phyloP scores from a whole-genome alignment of 2,329 filamentous ascomycete genomes.

The Passalora sequoiae region DNA sequence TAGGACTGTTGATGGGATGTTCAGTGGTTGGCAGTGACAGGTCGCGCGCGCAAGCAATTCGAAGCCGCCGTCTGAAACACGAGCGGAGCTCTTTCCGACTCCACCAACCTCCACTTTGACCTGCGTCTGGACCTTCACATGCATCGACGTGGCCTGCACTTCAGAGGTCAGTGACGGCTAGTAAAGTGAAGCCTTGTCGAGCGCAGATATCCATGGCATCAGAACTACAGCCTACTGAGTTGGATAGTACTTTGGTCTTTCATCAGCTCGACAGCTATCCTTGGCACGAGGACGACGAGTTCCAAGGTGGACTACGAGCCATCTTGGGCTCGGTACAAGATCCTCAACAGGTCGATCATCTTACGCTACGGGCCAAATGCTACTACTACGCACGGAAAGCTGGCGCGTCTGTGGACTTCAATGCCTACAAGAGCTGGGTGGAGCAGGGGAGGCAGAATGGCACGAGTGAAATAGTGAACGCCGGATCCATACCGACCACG shows the following conservation, averaged over 20 bases:
- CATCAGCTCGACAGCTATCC: slow-evolving; percentile 60
- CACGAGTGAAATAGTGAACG: slow-evolving; percentile 6
- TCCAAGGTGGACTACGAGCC: slow-evolving; percentile 61
- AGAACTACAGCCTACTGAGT: slow-evolving; percentile 8
- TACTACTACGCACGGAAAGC: slow-evolving; percentile 56
- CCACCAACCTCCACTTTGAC: neutral
- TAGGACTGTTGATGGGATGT: slow-evolving; percentile 7
- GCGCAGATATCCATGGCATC: too few relatives aligned
- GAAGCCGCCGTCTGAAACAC: too few relatives aligned
- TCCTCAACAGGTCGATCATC: slow-evolving; percentile 50
- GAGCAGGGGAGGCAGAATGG: slow-evolving; percentile 33
- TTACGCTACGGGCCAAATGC: slow-evolving; percentile 62
- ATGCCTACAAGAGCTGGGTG: slow-evolving; percentile 62
- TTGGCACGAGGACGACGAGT: slow-evolving; percentile 63
- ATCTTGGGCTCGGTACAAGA: slow-evolving; percentile 57
- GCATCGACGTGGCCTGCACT: too few relatives aligned
- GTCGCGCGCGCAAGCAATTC: neutral
- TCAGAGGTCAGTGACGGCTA: too few relatives aligned
- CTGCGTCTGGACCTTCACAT: neutral
- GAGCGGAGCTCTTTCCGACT: too few relatives aligned
- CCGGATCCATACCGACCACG: neutral
- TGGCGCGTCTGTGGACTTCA: slow-evolving; percentile 56
- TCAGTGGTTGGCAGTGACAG: slow-evolving; percentile 6
- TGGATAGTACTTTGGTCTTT: slow-evolving; percentile 41
- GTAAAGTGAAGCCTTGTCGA: too few relatives aligned